These are phyloP conservation scores for Trifolium pratense DNA, from an alignment of 306 rosid genomes.

Conservation along the genomic window DNA sequence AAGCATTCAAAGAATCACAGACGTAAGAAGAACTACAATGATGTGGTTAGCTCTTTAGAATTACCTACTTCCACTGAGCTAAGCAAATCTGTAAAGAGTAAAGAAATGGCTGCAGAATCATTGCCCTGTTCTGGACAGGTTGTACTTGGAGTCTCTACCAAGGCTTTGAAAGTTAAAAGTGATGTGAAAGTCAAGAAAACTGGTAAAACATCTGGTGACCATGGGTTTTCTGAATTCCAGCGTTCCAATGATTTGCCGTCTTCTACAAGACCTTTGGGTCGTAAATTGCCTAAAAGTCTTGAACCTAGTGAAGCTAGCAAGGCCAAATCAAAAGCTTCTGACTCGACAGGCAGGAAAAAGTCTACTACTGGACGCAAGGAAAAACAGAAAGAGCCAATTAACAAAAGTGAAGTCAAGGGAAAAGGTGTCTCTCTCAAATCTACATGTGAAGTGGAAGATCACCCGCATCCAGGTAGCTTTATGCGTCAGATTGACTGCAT, in stretches of 20 bases:
- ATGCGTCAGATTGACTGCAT: constrained; percentile 9
- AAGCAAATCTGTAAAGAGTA: constrained; percentile 51
- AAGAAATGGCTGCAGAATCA: constrained; percentile 51
- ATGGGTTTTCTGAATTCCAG: constrained; percentile 49
- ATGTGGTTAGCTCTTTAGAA: constrained; percentile 47
- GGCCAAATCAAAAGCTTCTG: constrained; percentile 62
- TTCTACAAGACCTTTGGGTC: constrained; percentile 58
- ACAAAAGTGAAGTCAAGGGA: constrained; percentile 59
- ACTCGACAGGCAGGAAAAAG: constrained; percentile 53
- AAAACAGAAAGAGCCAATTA: constrained; percentile 52
- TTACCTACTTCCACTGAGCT: constrained; percentile 48
- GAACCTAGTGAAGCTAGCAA: constrained; percentile 49
- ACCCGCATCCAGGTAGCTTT: constrained; percentile 62
- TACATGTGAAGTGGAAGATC: constrained; percentile 50
- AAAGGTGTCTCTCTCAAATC: constrained; percentile 47
- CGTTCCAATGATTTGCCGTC: constrained; percentile 44
- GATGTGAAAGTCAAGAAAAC: constrained; percentile 48
- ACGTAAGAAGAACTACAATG: constrained; percentile 46
- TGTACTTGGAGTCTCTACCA: constrained; percentile 43
- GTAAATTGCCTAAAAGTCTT: constrained; percentile 59
- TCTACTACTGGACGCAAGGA: constrained; percentile 55
- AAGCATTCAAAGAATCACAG: constrained; percentile 63
- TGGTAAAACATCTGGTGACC: constrained; percentile 44
- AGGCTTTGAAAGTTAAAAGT: constrained; percentile 48
- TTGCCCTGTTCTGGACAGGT: constrained; percentile 50